Evolutionary conservation across 306 rosid species (phyloP), one percentile per base, ranked within the genome.

Genomic region (Trichosanthes cucumerina): DNA sequence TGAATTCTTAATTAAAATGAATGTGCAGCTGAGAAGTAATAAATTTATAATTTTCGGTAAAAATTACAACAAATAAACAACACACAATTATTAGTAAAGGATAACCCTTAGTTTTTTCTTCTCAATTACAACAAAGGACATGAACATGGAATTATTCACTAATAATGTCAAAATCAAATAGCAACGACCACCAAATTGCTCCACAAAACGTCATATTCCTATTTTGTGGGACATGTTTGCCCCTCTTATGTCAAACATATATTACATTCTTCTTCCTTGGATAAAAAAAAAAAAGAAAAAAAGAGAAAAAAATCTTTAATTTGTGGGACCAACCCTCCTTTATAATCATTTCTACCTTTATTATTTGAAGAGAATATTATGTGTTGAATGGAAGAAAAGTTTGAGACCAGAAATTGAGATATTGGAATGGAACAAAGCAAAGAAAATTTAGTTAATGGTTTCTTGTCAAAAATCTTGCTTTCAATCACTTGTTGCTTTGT

Each of bases 381-480:
- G 86, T 83, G 88, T 90, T 91, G 86, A 91, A 84, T 87, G 85
- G 86, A 86, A 73, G 85, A 90, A 87, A 89, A 89, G 24, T 72
- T 89, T 18, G 88, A 82, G 81, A 87, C 87, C 83, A 84, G 83
- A 86, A 87, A 84, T 83, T 87, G 82, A 72, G 78, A 31, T 74
- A 74, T 74, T 87, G 81, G 80, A 84, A 88, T 88, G 86, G 83
- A 86, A 87, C 84, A 90, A 91, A 87, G 86, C 93, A 91, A 91
- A 91, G 90, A 83, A 74, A 75, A 75, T 34, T 73, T 83, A 86
- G 93, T 85, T 86, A 93, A 93, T 90, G 93, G 96, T 82, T 86
- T 91, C 96, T 86, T 91, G 88, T 91, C 89, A 89, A 90, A 91
- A 90, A 90, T 93, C 93, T 88, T 82, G n/a, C 92, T 89, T 92